Conservation (phyloP, 2,329 filamentous ascomycete genomes). For the Endothia cerciana region DNA sequence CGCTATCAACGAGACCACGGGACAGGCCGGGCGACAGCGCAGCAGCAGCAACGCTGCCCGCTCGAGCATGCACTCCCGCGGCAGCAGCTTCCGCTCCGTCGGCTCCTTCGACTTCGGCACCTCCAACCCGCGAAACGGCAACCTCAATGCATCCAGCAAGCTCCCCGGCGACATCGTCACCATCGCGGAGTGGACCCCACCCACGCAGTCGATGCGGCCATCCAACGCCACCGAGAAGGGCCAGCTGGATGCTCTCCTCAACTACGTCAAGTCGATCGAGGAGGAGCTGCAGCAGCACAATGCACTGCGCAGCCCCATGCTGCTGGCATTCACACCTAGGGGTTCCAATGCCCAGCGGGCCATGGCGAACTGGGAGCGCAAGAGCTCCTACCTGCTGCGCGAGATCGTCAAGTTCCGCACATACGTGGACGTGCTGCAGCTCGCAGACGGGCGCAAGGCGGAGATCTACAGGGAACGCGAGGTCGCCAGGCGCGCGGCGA, state of each 20-base stretch:
- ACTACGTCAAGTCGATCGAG: conserved; percentile 85
- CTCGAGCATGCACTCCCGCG: conserved; percentile 52
- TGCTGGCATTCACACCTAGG: conserved; percentile 84
- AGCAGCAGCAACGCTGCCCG: conserved; percentile 53
- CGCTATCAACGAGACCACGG: conserved; percentile 54
- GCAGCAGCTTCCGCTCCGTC: conserved; percentile 52
- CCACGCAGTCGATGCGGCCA: conserved; percentile 86
- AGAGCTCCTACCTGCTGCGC: conserved; percentile 85
- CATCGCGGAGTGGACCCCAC: conserved; percentile 87
- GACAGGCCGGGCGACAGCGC: conserved; percentile 39
- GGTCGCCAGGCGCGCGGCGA: conserved; percentile 52
- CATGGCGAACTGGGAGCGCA: conserved; percentile 96
- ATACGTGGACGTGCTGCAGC: conserved; percentile 83
- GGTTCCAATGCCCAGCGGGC: conserved; percentile 80
- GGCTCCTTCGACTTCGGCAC: conserved; percentile 68
- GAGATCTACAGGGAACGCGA: conserved; percentile 70
- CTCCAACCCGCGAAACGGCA: conserved; percentile 55
- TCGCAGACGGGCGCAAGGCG: conserved; percentile 70
- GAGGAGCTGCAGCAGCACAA: conserved; percentile 87
- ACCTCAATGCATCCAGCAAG: conserved; percentile 47
- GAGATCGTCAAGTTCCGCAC: conserved; percentile 98
- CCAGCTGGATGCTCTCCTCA: conserved; percentile 73
- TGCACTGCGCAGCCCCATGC: conserved; percentile 82
- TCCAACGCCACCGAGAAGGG: conserved; percentile 78
- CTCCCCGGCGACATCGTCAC: conserved; percentile 83